Conservation (phyloP, 192 early-diverging fungal genomes). For the Mortierella claussenii region DNA sequence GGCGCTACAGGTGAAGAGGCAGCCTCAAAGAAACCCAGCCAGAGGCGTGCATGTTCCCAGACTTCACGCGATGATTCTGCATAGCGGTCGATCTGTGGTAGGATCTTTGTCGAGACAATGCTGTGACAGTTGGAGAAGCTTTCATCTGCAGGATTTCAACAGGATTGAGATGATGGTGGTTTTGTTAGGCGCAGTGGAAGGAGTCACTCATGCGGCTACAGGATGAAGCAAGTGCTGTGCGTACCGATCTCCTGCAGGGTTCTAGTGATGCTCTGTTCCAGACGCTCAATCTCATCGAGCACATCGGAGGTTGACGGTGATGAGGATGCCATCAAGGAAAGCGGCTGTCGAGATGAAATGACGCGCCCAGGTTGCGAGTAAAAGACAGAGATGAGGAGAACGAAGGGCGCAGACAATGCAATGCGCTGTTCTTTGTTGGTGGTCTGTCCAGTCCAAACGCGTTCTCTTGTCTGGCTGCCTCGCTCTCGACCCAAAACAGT, state of each 20-base stretch:
- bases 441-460: too few species aligned
- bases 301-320: constrained; percentile 24
- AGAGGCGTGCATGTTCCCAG: constrained; percentile 58
- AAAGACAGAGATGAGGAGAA: too few species aligned
- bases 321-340: background rate
- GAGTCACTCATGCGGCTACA: too few species aligned
- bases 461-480: too few species aligned
- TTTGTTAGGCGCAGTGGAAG: background rate
- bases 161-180: too few species aligned
- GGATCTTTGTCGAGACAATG: constrained; percentile 58
- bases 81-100: constrained; percentile 61
- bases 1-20: background rate
- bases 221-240: too few species aligned
- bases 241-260: constrained; percentile 62
- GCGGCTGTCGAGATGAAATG: too few species aligned
- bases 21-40: constrained; percentile 39
- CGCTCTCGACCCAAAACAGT: too few species aligned
- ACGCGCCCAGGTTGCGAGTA: too few species aligned
- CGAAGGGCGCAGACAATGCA: too few species aligned
- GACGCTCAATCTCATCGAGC: constrained; percentile 60
- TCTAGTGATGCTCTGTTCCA: constrained; percentile 66
- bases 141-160: constrained; percentile 47
- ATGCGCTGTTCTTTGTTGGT: too few species aligned
- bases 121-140: constrained; percentile 66
- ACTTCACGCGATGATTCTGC: constrained; percentile 55